Conservation (phyloP, 2,329 filamentous ascomycete species). For the Clarireedia sp. region DNA sequence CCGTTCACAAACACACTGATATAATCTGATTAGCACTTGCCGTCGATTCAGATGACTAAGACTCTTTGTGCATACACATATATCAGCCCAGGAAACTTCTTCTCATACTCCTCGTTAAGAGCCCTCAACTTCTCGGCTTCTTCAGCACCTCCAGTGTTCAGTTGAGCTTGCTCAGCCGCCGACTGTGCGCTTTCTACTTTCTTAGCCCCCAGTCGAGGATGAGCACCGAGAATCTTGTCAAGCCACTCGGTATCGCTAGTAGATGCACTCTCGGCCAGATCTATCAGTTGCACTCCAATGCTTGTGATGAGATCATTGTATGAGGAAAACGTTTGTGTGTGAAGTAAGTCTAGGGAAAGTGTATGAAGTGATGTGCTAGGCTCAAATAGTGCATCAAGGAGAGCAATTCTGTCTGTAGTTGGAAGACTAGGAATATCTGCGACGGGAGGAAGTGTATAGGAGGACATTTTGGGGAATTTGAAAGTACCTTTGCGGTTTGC, state of each 20-base stretch:
- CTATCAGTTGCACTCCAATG: constrained; percentile 54
- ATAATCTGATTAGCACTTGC: constrained; percentile 13
- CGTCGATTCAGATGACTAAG: not conserved
- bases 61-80: constrained; percentile 52
- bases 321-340: constrained; percentile 49
- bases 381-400: constrained; percentile 79
- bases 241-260: constrained; percentile 49
- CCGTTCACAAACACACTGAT: constrained; percentile 78
- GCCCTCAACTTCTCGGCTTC: constrained; percentile 48
- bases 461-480: constrained; percentile 19
- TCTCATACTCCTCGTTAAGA: constrained; percentile 74
- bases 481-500: not conserved
- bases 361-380: constrained; percentile 67
- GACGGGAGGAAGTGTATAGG: constrained; percentile 46
- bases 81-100: constrained; percentile 69
- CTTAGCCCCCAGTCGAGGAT: constrained; percentile 76
- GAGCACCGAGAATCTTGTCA: constrained; percentile 66
- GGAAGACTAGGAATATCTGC: constrained; percentile 47
- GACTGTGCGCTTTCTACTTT: constrained; percentile 78
- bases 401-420: constrained; percentile 43
- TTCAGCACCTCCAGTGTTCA: constrained; percentile 50
- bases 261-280: constrained; percentile 45
- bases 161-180: constrained; percentile 69
- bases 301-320: constrained; percentile 64
- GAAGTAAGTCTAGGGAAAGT: constrained; percentile 61